Base-by-base conservation (phyloP, 75 land plant genomes). In the Picea glauca region DNA sequence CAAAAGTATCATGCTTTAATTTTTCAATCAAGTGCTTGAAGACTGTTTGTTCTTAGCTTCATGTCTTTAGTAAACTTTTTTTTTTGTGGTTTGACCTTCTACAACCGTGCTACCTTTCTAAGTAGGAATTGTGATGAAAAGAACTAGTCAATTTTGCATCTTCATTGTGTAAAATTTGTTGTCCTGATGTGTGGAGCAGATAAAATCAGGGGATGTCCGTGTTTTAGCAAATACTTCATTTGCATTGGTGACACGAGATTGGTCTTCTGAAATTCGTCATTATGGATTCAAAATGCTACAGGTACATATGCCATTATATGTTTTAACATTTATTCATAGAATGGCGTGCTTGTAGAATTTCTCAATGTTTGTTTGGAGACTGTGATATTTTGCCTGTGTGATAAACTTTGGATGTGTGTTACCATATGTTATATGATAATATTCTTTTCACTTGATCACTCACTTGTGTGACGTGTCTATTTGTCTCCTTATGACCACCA, bases 261-360 rank as follows among this genome's bases (percentile, higher is more conserved):
- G 89, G 88, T 77, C 98, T 60, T 86, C 93, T 26, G 99, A 95
- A 83, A 88, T 98, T 80, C 93, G 99, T 67, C 87, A 85, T 64
- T 90, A 93, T 81, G 98, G 96, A 32, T 87, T 95, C 50, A 95
- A 95, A 81, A 81, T 95, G 91, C 78, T 98, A 13, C 99, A 97
- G 90, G 99, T 88, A 83, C 62, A 38, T 8, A n/a, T 14, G 38
- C 50, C 21, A 15, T 40, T 75, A 23, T 62, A 43, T 78, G 78
- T 35, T 79, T 30, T 21, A n/a, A 76, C 54, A 32, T 18, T 35
- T 33, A 64, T 17, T 68, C 13, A 21, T 76, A 64, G 18, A 32
- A 58, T 23, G 58, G 38, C 58, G 14, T 20, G n/a, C 17, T 31
- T 32, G 13, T 65, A 73, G n/a, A 6, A 79, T 76, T 66, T 54